Percentiles rank a stretch among this genome's conserved stretches.
phyloP scores from a whole-genome alignment of 2,329 filamentous ascomycete species.

The Beauveria brongniartii region DNA sequence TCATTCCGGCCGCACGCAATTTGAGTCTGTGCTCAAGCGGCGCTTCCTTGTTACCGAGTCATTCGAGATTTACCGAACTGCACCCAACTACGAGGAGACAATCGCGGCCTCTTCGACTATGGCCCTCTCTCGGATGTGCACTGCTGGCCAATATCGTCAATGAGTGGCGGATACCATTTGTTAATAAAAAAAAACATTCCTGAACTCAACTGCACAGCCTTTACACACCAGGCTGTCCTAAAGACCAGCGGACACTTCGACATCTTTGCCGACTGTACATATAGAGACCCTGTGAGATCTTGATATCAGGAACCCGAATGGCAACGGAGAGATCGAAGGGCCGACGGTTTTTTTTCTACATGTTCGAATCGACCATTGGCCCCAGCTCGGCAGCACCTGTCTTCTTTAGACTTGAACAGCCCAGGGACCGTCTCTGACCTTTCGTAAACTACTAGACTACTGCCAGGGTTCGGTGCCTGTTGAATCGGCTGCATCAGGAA shows the following conservation, averaged over 20 bases:
- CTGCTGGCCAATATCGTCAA: conserved; percentile 14
- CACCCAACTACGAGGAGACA: conserved; percentile 10
- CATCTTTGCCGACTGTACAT: conserved; percentile 65
- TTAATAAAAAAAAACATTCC: conserved; percentile 14
- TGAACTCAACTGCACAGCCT: conserved; percentile 62
- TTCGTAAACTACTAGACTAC: conserved; percentile 59
- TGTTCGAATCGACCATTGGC: conserved; percentile 63
- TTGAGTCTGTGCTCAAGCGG: conserved; percentile 57
- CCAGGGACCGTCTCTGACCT: conserved; percentile 62
- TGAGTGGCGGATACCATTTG: conserved; percentile 13
- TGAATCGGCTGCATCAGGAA: conserved; percentile 65
- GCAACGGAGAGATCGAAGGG: conserved; percentile 49
- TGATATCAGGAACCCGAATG: conserved; percentile 57
- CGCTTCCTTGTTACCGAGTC: conserved; percentile 59
- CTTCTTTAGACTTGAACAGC: conserved; percentile 59
- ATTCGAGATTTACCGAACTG: conserved; percentile 53
- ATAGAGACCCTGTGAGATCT: conserved; percentile 60
- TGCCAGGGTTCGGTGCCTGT: conserved; percentile 59
- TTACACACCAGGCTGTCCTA: conserved; percentile 60
- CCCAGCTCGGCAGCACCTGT: conserved; percentile 56
- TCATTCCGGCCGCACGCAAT: conserved; percentile 47
- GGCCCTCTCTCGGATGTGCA: conserved; percentile 13
- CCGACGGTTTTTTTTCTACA: conserved; percentile 61
- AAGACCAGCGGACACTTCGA: conserved; percentile 64
- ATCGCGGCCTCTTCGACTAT: conserved; percentile 14